Conservation (phyloP, 1,284 basidiomycete genomes). For the Melampsora americana region DNA sequence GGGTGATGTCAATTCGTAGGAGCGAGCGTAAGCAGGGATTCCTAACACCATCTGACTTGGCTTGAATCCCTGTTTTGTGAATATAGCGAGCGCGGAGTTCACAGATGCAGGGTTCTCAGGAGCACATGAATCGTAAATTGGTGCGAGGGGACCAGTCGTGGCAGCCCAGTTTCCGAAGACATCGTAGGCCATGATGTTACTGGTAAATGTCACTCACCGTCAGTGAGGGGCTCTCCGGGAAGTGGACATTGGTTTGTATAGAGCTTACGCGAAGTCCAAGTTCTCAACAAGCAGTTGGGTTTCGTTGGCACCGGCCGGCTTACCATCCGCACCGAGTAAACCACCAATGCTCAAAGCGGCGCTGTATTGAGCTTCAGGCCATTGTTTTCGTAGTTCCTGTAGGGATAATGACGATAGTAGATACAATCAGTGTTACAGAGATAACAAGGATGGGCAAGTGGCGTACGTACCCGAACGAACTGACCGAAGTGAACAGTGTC, state of each 20-base stretch:
- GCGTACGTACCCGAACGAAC: conserved; percentile 13
- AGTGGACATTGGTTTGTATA: too few species aligned
- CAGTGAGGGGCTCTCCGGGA: too few species aligned
- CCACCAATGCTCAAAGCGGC: conserved; percentile 7
- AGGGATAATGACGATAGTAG: not conserved
- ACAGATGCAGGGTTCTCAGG: not conserved
- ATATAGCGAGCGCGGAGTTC: conserved; percentile 6
- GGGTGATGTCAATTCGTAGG: conserved; percentile 13
- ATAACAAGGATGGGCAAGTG: too few species aligned
- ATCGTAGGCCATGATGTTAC: conserved; percentile 42
- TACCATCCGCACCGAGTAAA: not conserved
- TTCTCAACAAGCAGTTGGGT: not conserved
- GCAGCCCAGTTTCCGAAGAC: conserved; percentile 35
- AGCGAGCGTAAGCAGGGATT: conserved; percentile 34
- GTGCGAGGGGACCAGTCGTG: conserved; percentile 24
- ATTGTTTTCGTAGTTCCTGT: conserved; percentile 5
- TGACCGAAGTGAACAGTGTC: conserved; percentile 33
- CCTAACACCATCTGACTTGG: conserved; percentile 26
- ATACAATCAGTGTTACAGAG: too few species aligned
- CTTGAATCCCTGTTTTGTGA: conserved; percentile 30
- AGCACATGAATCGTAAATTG: conserved; percentile 17
- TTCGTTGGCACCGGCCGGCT: not conserved
- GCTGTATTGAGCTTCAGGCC: conserved; percentile 5
- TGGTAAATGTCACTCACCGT: not conserved
- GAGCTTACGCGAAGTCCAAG: conserved; percentile 7